phyloP scores from a whole-genome alignment of 2,329 filamentous ascomycete species.

The Fusarium sp. region DNA sequence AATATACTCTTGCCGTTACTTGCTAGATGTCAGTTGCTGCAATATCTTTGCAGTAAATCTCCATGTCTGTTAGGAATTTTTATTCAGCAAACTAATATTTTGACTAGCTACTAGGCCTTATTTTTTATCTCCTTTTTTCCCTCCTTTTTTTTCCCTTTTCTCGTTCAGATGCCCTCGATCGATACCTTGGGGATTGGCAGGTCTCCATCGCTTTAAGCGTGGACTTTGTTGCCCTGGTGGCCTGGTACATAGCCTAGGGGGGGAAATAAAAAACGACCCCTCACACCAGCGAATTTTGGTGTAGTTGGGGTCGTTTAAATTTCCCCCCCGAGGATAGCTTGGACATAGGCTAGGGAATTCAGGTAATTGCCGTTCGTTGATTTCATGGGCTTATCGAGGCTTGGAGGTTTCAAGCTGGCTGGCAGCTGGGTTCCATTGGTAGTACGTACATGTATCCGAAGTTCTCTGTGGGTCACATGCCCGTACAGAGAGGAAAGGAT shows the following conservation, averaged over 20 bases:
- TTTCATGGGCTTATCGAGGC: slow-evolving; percentile 3
- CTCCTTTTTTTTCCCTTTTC: background rate
- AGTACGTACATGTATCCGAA: background rate
- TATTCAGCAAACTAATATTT: background rate
- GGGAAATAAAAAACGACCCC: too few species aligned
- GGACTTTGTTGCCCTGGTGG: background rate
- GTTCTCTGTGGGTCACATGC: slow-evolving; percentile 9
- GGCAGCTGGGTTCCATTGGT: background rate
- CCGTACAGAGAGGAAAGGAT: background rate
- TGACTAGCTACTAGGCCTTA: background rate
- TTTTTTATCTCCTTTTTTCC: background rate
- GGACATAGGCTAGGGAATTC: background rate
- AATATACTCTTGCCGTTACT: background rate
- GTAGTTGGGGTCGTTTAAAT: too few species aligned
- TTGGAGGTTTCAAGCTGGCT: slow-evolving; percentile 1
- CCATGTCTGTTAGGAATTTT: background rate
- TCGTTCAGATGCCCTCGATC: slow-evolving; percentile 1
- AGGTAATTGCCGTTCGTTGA: slow-evolving; percentile 1
- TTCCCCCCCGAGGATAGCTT: too few species aligned
- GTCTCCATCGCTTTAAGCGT: slow-evolving; percentile 1
- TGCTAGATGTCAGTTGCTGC: background rate
- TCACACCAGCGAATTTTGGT: too few species aligned
- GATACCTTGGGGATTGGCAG: background rate
- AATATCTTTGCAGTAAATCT: background rate
- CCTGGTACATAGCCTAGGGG: too few species aligned